Conservation (phyloP, 208 protist genomes). For the Trypanosoma cruzi region DNA sequence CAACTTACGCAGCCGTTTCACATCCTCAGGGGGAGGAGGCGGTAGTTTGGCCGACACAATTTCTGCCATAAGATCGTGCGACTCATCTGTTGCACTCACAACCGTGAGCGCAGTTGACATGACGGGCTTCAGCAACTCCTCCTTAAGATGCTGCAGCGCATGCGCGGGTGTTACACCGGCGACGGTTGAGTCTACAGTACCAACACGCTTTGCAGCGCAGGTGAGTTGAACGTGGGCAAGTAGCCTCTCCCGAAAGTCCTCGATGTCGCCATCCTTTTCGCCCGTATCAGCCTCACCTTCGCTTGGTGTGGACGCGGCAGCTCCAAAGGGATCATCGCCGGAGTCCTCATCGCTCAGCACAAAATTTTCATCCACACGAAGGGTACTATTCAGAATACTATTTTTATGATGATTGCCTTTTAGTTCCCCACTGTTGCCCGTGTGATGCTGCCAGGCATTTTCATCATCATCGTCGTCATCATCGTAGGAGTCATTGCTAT, state of each 20-base stretch:
- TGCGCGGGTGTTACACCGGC: not conserved
- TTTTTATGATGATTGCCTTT: not conserved
- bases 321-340: slow-evolving; percentile 15
- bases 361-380: slow-evolving; percentile 23
- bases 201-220: slow-evolving; percentile 12
- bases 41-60: slow-evolving; percentile 62
- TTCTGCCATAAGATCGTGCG: slow-evolving; percentile 44
- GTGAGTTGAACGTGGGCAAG: slow-evolving; percentile 57
- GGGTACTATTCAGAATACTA: not conserved
- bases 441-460: not conserved
- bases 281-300: slow-evolving; percentile 28
- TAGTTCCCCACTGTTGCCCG: not conserved
- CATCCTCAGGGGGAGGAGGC: slow-evolving; percentile 44
- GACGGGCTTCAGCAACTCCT: slow-evolving; percentile 61
- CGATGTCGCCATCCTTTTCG: slow-evolving; percentile 27
- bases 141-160: slow-evolving; percentile 42
- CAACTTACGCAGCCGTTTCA: slow-evolving; percentile 72
- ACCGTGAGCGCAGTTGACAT: slow-evolving; percentile 63
- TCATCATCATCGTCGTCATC: not conserved
- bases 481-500: not conserved
- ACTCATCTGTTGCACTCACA: slow-evolving; percentile 78
- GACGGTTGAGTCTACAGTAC: not conserved
- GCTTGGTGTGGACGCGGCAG: not conserved
- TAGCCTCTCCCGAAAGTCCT: slow-evolving; percentile 33
- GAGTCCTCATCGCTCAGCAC: slow-evolving; percentile 18